These are phyloP conservation scores for Ustilago hordei DNA, from an alignment of 1,284 basidiomycete genomes.

Conservation along the genomic window DNA sequence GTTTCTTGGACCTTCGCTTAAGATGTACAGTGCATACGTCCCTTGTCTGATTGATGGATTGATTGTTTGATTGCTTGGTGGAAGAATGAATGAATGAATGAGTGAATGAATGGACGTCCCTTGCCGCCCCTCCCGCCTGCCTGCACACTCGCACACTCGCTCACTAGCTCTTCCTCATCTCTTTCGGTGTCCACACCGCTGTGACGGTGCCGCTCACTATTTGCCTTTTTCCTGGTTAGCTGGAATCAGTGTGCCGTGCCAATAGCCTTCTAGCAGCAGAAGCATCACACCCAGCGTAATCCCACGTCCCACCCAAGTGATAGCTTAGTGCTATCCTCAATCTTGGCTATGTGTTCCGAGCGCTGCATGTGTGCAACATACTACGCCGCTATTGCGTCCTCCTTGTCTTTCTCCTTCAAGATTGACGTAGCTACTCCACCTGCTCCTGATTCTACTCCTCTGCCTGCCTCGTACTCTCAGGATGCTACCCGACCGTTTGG, in stretches of 20 bases:
- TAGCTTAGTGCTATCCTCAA: not conserved
- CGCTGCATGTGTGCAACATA: not conserved
- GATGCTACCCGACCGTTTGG: not conserved
- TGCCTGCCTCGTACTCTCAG: not conserved
- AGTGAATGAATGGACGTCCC: not conserved
- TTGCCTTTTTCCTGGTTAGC: not conserved
- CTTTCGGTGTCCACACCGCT: not conserved
- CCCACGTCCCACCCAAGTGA: slow-evolving; percentile 7
- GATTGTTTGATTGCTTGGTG: not conserved
- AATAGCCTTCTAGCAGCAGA: slow-evolving; percentile 13
- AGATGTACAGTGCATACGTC: not conserved
- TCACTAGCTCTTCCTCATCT: not conserved
- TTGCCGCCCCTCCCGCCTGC: not conserved
- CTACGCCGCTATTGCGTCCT: not conserved
- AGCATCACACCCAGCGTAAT: not conserved
- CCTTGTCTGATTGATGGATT: not conserved
- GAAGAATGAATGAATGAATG: not conserved
- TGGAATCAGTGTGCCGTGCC: not conserved
- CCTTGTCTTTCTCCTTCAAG: not conserved
- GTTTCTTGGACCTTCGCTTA: slow-evolving; percentile 10
- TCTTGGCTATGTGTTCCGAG: not conserved
- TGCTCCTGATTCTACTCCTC: not conserved
- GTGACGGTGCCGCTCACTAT: not conserved
- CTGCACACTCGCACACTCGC: not conserved
- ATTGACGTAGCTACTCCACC: not conserved